Conservation (phyloP, 2,329 filamentous ascomycete species). For the Tetracladium maxilliforme region DNA sequence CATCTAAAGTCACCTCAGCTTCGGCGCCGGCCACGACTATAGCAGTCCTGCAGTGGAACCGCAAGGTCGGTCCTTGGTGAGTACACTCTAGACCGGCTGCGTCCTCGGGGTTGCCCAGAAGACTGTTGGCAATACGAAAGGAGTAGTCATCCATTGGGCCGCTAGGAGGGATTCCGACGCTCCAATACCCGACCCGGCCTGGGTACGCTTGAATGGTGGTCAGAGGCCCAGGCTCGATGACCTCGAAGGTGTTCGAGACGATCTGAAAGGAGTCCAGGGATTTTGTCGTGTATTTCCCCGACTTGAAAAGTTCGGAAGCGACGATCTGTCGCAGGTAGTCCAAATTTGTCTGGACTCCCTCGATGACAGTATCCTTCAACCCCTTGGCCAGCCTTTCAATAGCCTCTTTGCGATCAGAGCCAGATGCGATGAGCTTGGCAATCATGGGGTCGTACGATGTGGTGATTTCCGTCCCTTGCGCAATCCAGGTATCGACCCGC, state of each 20-base stretch:
- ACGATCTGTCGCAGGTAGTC: constrained; percentile 37
- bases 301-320: constrained; percentile 29
- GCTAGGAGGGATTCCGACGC: constrained; percentile 21
- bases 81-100: constrained; percentile 45
- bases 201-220: constrained; percentile 25
- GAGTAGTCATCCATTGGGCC: constrained; percentile 25
- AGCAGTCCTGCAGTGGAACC: constrained; percentile 34
- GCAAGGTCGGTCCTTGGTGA: constrained; percentile 39
- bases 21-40: constrained; percentile 42
- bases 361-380: constrained; percentile 37
- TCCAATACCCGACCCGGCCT: constrained; percentile 20
- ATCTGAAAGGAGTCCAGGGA: constrained; percentile 16
- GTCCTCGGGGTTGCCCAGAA: constrained; percentile 37
- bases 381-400: constrained; percentile 47
- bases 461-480: constrained; percentile 54
- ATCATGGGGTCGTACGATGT: constrained; percentile 68
- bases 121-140: constrained; percentile 33
- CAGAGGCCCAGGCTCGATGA: constrained; percentile 18
- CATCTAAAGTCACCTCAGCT: no score
- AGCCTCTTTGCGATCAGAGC: constrained; percentile 40
- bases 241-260: constrained; percentile 15
- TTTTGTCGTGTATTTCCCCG: constrained; percentile 23
- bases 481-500: constrained; percentile 59
- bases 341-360: constrained; percentile 42
- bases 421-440: constrained; percentile 55